These are phyloP conservation scores for Pouteria campechiana DNA, from an alignment of 179 eudicot genomes.

Conservation along the genomic window DNA sequence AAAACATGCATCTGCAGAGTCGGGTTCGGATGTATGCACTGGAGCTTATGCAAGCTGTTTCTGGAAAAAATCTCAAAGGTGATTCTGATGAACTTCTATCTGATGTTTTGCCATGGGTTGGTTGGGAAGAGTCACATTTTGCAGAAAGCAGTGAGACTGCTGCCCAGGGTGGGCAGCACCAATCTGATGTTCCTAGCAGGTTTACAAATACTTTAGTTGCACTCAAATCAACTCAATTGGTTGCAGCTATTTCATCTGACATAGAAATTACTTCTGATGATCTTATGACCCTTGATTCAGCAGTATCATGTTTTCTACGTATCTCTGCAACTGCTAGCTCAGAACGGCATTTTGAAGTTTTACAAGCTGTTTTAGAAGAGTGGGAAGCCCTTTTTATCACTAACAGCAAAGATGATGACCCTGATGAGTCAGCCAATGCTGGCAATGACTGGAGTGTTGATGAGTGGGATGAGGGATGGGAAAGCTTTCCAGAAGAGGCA, in stretches of 20 bases:
- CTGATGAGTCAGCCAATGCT: slow-evolving; percentile 28
- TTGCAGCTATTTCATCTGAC: slow-evolving; percentile 44
- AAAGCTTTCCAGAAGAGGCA: slow-evolving; percentile 64
- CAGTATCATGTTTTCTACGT: slow-evolving; percentile 65
- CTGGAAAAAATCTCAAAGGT: slow-evolving; percentile 29
- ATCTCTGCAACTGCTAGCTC: slow-evolving; percentile 42
- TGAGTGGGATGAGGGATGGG: slow-evolving; percentile 96
- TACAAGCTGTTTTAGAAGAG: slow-evolving; percentile 52
- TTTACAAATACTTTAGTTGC: slow-evolving; percentile 71
- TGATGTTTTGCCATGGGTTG: slow-evolving; percentile 71
- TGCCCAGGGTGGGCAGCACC: slow-evolving; percentile 15
- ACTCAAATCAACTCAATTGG: slow-evolving; percentile 68
- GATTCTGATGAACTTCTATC: slow-evolving; percentile 28
- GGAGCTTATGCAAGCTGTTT: slow-evolving; percentile 75
- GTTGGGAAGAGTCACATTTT: slow-evolving; percentile 45
- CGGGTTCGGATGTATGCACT: slow-evolving; percentile 62
- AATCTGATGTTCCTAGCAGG: slow-evolving; percentile 41
- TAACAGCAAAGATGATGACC: slow-evolving; percentile 21
- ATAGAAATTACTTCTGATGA: slow-evolving; percentile 59
- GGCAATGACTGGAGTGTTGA: slow-evolving; percentile 54
- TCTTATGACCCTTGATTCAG: slow-evolving; percentile 56
- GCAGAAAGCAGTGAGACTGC: slow-evolving; percentile 12
- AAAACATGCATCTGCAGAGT: slow-evolving; percentile 61
- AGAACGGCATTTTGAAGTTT: slow-evolving; percentile 41
- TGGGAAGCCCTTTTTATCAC: slow-evolving; percentile 66